Evolutionary conservation across 116 monocot genomes (phyloP), one percentile per base, ranked within the genome.

Genomic region (Zostera marina): DNA sequence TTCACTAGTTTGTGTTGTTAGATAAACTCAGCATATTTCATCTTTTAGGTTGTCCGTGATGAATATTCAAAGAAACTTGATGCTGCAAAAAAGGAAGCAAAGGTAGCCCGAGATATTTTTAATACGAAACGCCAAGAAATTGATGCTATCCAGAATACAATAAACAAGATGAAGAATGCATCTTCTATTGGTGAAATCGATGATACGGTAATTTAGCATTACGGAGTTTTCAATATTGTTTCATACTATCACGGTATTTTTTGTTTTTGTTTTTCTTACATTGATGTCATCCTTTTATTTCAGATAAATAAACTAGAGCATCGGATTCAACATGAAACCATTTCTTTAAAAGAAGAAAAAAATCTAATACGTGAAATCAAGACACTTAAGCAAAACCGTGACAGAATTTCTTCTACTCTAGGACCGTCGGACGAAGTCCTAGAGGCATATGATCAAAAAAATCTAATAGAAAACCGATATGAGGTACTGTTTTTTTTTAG

Each of bases 311-410:
- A 42, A 21, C 61, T 87, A 72, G 74, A 77, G 46, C 80, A 64
- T 38, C 76, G 32, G 56, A 68, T 84, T 26, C 79, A 81, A 53
- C 87, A 92, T 74, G 81, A 76, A 55, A 84, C 87, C 13, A 77
- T 81, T 42, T 23, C 79, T 24, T 57, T 93, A 59, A 81, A 81
- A 63, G 67, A 84, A 64, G 87, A 93, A 49, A 93, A 93, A 53
- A 42, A 74, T 54, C 47, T 70, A 12, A 59, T 92, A 14, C 73
- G 72, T 42, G 87, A 92, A 42, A 81, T 92, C 17, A 92, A 79
- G 60, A 63, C 70, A 15, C 60, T 92, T 42, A 84, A 78, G 58
- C 61, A 68, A 7, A 64, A 52, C 26, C 80, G 74, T 8, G 87
- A 92, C 38, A 68, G 76, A 26, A 64, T 81, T 44, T 70, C 60